Evolutionary conservation across 1,284 basidiomycete species (phyloP).

Genomic region (Papiliotrema laurentii): DNA sequence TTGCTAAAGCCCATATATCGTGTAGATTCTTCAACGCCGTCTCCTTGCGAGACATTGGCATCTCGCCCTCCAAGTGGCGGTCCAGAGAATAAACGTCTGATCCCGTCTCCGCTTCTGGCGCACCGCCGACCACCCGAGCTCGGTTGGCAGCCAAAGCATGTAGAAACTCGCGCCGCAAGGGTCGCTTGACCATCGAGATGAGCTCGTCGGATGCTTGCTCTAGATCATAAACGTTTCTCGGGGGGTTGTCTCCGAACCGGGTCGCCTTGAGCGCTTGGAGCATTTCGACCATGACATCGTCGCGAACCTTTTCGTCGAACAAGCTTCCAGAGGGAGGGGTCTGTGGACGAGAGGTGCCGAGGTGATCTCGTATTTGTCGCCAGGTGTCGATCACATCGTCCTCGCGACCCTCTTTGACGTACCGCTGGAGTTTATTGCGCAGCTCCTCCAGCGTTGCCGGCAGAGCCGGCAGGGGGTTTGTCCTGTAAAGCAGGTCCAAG

Average conservation of each 20-base stretch:
- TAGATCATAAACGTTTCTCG: background rate
- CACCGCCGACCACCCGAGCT: background rate
- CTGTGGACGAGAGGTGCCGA: background rate
- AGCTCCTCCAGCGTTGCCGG: conserved; percentile 4
- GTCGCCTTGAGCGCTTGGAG: conserved; percentile 1
- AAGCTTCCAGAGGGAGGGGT: background rate
- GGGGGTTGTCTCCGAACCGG: background rate
- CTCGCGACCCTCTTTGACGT: conserved; percentile 4
- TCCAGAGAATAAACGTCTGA: conserved; percentile 1
- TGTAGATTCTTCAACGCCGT: conserved; percentile 16
- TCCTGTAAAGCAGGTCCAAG: background rate
- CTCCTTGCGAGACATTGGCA: background rate
- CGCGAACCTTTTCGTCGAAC: background rate
- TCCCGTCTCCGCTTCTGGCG: background rate
- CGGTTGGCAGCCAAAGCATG: background rate
- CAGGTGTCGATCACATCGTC: conserved; percentile 4
- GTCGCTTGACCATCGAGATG: background rate
- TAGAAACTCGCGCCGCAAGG: background rate
- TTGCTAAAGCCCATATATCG: conserved; percentile 27
- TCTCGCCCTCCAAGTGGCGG: background rate
- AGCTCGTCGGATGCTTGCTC: background rate
- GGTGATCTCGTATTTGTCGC: conserved; percentile 4
- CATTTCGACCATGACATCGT: background rate
- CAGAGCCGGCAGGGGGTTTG: background rate
- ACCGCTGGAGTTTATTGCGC: background rate